Evolutionary conservation across 306 rosid genomes (phyloP), one percentile per base, ranked within the genome.

Genomic region (Lotus japonicus): DNA sequence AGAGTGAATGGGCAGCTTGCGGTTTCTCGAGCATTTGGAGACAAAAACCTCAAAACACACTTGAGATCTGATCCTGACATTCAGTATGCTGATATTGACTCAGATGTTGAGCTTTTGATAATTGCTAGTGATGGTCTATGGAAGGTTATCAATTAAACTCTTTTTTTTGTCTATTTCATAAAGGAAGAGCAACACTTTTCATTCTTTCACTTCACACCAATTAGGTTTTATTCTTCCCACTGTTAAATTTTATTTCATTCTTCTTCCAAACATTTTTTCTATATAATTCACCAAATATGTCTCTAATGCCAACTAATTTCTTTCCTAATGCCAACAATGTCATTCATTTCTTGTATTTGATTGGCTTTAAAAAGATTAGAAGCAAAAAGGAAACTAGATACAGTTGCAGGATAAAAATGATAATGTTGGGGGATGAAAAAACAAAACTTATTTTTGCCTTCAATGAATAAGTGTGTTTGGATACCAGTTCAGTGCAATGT

Each of bases 1-100:
- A 78, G 95, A 72, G 97, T 90, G 78, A 90, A 90, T 6, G 97
- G 97, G 23, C 97, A 90, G 74, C 95, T 90, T 17, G 97, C 95
- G 16, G 95, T 90, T 72, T 90, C 97, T 75, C 85, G 97, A 69
- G 97, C 97, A 8, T 90, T 90, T n/a, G 95, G 97, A 33, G 95
- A 90, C 89, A 90, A 88, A 80, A 90, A 90, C 75, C 97, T 90
- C 38, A 90, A 90, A 76, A 64, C 81, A 18, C 97, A 88, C 78
- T 39, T 90, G 66, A 82, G 95, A 79, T 90, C 92, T 14, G 97
- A 90, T 77, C 97, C 97, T 0, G 95, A 90, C 78, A 31, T 88
- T 43, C 83, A 43, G 68, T 23, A 48, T 66, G 49, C 64, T 18
- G 83, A 88, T 53, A 66, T 86, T 35, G 48, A 68, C 54, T 60